These are phyloP conservation scores for Cyphellophora attinorum DNA, from an alignment of 2,329 filamentous ascomycete species.

Conservation along the genomic window DNA sequence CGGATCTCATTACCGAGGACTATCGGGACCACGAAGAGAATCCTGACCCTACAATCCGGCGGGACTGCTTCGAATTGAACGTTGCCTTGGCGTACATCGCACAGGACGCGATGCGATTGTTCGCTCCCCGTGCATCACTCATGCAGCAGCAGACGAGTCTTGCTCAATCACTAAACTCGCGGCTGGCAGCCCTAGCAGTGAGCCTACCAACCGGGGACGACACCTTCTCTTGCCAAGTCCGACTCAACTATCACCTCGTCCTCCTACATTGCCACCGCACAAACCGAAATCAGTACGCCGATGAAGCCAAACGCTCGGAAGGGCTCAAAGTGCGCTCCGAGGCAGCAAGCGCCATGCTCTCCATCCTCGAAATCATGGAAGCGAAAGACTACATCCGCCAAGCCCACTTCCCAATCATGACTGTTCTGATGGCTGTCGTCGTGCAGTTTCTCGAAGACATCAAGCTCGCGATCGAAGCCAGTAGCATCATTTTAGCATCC, in stretches of 20 bases:
- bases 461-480: background rate
- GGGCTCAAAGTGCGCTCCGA: conserved; percentile 3
- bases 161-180: background rate
- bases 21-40: conserved; percentile 4
- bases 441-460: conserved; percentile 4
- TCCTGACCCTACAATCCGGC: conserved; percentile 1
- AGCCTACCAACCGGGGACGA: conserved; percentile 2
- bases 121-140: conserved; percentile 1
- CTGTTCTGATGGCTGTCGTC: conserved; percentile 3
- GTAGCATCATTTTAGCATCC: background rate
- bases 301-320: background rate
- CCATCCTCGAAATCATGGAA: conserved; percentile 6
- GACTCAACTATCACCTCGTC: conserved; percentile 4
- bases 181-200: conserved; percentile 3
- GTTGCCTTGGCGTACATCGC: conserved; percentile 1
- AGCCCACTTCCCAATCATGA: conserved; percentile 1
- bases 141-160: background rate
- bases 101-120: conserved; percentile 3
- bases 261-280: conserved; percentile 2
- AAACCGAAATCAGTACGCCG: background rate
- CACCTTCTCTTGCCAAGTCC: conserved; percentile 5
- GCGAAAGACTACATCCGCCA: conserved; percentile 5
- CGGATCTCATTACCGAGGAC: conserved; percentile 4
- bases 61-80: conserved; percentile 2
- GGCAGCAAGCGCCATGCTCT: conserved; percentile 6